Evolutionary conservation across 192 early-diverging fungal genomes (phyloP), one percentile per base, ranked within the genome.

Genomic region (Oehlia diaphana): DNA sequence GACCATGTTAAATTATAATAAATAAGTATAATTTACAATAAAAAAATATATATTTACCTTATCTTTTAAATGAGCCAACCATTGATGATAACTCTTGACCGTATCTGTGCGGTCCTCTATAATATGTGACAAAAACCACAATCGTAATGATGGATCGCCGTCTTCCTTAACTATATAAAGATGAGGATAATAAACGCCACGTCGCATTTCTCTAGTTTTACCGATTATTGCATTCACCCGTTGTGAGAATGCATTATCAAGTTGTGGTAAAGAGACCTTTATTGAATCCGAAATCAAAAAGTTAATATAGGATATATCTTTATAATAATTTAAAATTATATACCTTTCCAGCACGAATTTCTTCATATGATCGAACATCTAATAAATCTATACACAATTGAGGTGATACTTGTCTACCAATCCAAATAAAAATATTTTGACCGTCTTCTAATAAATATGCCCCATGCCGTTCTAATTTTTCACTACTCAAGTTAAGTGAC

Each of bases 131-230:
- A 95, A 78, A 87, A 98, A 95, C 93, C 90, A 89, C 86, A 94
- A 87, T 8, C 97, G 90, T 77, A 97, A 74, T 7, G 85, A 87
- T 28, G 92, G 90, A 77, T 97, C 96, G 19, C 94, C 95, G 80
- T 99, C 96, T 82, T 99, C 96, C 86, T 96, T 95, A 69, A 96
- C 91, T 61, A 99, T 83, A 82, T 94, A 95, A 26, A 95, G 79
- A 26, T 91, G 87, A 4, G 96, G 95, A 72, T 87, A 91, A 78
- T 90, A 88, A 83, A 94, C 79, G 39, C 90, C 85, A 75, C 93
- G 84, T 58, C 95, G 90, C 79, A 89, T 84, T 66, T 92, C 87
- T 19, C 91, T 90, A 37, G 95, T 83, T 66, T 91, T 92, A 37
- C 88, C 88, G 80, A 99, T 86, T 61, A 99, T 89, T 82, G 90